Evolutionary conservation across 352 stramenopile species (phyloP).

Genomic region (Phytophthora sp.): DNA sequence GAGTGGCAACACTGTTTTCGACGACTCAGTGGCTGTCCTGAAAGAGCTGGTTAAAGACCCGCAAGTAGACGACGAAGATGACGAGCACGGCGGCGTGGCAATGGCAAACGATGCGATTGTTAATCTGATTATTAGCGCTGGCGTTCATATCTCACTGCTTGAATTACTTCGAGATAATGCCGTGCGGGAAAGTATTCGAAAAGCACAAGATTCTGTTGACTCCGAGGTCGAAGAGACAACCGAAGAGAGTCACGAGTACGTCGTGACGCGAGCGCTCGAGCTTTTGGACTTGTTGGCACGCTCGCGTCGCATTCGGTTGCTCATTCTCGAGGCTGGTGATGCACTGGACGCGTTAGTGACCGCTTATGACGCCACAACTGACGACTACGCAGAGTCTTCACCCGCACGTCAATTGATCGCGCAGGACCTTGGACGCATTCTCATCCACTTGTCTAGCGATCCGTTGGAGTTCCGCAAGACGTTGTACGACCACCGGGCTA

Average conservation of each 20-base stretch:
- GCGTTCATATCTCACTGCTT: conserved; percentile 72
- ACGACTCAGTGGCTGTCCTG: conserved; percentile 66
- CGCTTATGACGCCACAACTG: conserved; percentile 56
- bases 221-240: conserved; percentile 23
- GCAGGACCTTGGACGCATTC: conserved; percentile 54
- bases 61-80: conserved; percentile 32
- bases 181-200: conserved; percentile 29
- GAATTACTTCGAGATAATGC: conserved; percentile 56
- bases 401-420: conserved; percentile 48
- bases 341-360: conserved; percentile 60
- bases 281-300: conserved; percentile 60
- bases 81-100: conserved; percentile 41
- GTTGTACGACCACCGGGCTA: conserved; percentile 68
- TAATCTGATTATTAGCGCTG: conserved; percentile 71
- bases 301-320: conserved; percentile 67
- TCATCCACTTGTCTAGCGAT: conserved; percentile 76
- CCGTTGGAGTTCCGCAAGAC: conserved; percentile 83
- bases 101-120: conserved; percentile 65
- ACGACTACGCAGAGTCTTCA: conserved; percentile 44
- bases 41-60: conserved; percentile 60
- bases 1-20: conserved; percentile 49
- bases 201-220: conserved; percentile 20
- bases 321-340: conserved; percentile 70
- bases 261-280: conserved; percentile 46
- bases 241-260: conserved; percentile 38